Evolutionary conservation across 805 yeast species (phyloP), one percentile per base, ranked within the genome.

Genomic region (Pichia kluyveri): DNA sequence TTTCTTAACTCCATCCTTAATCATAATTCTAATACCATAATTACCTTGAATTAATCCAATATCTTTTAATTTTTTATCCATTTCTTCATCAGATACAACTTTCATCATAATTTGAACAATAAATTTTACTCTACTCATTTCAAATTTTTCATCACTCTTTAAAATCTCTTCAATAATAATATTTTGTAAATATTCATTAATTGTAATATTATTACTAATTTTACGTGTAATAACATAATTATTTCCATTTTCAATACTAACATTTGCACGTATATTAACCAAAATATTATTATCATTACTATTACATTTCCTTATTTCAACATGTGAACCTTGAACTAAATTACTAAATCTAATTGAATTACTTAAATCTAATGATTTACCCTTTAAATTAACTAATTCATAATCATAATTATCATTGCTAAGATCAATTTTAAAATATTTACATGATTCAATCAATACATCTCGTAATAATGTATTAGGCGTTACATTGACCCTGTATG

Each of bases 281-380:
- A 8, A 17, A 9, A 6, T 17, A 17, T 31, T 30, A 15, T 39
- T 32, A 12, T 19, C 38, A 2, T 23, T 12, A 15, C 14, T 17
- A 2, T n/a, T 9, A 2, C 15, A 40, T 9, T 39, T 42, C 15
- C 38, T 45, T 43, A 75, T 48, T 8, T 58, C 56, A 26, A 76
- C 45, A 41, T 70, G 73, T 11, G 67, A 70, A 12, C 80, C 80
- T 9, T 66, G 59, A 2, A 76, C 71, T 9, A 76, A 51, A 46
- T 70, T 70, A 19, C 68, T 52, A 17, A 74, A 56, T 46, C 79
- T 60, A 49, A 70, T 56, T 0, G 80, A 77, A 15, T 73, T 48
- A 32, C 69, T 63, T 15, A 65, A 50, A 3, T 72, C 66, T 9
- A 75, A 41, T 4, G 15, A 31, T 27, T 47, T 42, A 7, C 28